A percentile compares a stretch with the other conserved stretches of the same genome.
Conservation (phyloP, 73 alveolate genomes). For the Effrenium voratum region DNA sequence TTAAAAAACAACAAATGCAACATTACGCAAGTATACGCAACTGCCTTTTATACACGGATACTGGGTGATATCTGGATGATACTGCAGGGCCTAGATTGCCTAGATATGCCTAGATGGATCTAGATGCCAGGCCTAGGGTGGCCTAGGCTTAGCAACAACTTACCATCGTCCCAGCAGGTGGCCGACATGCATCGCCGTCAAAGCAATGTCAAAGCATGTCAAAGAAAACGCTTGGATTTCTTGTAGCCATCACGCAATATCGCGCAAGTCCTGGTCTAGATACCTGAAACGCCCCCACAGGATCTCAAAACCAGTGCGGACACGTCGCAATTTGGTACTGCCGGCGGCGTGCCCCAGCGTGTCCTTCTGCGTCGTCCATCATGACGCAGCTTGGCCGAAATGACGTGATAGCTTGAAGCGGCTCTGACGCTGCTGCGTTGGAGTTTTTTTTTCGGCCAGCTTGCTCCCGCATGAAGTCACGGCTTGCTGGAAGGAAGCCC, state of each 20-base stretch:
- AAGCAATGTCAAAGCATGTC: not conserved
- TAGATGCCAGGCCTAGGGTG: no score
- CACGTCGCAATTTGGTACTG: not conserved
- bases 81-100: no score
- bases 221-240: not conserved
- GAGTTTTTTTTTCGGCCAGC: not conserved
- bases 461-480: not conserved
- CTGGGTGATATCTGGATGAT: no score
- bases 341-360: not conserved
- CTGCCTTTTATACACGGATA: no score
- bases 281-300: no score
- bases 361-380: not conserved
- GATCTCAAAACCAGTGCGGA: no score
- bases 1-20: not conserved
- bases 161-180: not conserved
- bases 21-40: not conserved
- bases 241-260: not conserved
- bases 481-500: not conserved
- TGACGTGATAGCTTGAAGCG: not conserved
- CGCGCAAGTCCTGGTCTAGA: no score
- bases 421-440: not conserved
- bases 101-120: not conserved
- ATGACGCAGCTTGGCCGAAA: slow-evolving; percentile 1
- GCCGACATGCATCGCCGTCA: not conserved
- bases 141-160: not conserved